Percentiles rank a stretch among this genome's conserved stretches.
Evolutionary conservation across 176 grass and related monocot genomes (phyloP).

Genomic region (Puccinellia tenuiflora): DNA sequence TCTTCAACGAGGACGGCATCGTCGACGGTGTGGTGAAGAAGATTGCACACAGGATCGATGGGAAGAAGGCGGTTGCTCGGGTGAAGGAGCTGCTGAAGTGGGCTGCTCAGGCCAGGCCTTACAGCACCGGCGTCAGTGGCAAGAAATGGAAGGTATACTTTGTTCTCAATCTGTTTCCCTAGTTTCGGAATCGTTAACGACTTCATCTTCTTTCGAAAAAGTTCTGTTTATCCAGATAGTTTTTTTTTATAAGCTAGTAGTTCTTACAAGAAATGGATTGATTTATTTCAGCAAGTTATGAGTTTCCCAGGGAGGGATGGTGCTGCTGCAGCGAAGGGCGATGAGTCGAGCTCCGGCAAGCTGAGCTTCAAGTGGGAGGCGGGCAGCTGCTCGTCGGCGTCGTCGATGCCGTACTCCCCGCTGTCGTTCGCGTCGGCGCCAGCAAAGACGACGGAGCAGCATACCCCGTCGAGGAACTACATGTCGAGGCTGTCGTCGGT

Average conservation of each 20-base stretch:
- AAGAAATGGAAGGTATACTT: slow-evolving; percentile 50
- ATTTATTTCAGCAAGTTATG: slow-evolving; percentile 28
- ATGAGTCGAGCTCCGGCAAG: slow-evolving; percentile 22
- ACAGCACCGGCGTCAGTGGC: neutral
- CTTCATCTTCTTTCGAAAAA: neutral
- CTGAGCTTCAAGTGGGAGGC: slow-evolving; percentile 61
- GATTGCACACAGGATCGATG: slow-evolving; percentile 35
- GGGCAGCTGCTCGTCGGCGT: slow-evolving; percentile 45
- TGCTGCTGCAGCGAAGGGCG: neutral
- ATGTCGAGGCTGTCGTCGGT: slow-evolving; percentile 31
- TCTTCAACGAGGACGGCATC: slow-evolving; percentile 29
- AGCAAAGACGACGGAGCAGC: neutral
- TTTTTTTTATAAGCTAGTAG: neutral
- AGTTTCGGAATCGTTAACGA: neutral
- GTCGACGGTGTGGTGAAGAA: slow-evolving; percentile 35
- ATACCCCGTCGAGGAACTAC: slow-evolving; percentile 27
- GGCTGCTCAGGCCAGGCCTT: slow-evolving; percentile 33
- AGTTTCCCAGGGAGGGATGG: slow-evolving; percentile 35
- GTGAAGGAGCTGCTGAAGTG: slow-evolving; percentile 49
- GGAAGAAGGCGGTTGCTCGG: slow-evolving; percentile 44
- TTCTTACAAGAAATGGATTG: neutral
- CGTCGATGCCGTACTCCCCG: slow-evolving; percentile 36
- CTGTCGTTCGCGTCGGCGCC: slow-evolving; percentile 35
- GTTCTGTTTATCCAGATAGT: neutral
- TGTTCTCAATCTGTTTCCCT: neutral